Evolutionary conservation across 805 yeast genomes (phyloP), one percentile per base, ranked within the genome.

Genomic region (Kodamaea jinghongensis): DNA sequence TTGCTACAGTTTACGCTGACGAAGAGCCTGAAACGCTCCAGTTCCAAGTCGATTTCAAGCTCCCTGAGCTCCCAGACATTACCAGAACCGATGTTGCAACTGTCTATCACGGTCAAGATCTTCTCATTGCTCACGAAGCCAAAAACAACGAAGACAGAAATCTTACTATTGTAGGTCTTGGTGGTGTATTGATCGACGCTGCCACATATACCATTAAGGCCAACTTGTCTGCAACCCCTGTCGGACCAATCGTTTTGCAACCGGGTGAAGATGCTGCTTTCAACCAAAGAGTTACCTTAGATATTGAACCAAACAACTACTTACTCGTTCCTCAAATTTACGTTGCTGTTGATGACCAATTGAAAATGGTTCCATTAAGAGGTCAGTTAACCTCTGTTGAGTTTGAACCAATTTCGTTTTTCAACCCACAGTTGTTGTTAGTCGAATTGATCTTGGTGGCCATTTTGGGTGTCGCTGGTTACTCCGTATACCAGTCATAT

Each of bases 391-490:
- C 85, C 32, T 58, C 67, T 15, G 75, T 89, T 41, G 61, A 61
- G 8, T 96, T 88, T 51, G 75, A 74, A 27, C 74, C 81, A 41
- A 67, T 89, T 50, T 82, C 95, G 0, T 47, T 81, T 39, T 80
- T 83, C 63, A 78, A 85, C 56, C 93, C 90, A 10, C 79, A 81
- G 61, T 75, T 88, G 54, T 55, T 87, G 43, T 58, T 84, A 26
- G 74, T 84, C 48, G 83, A 80, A 56, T 37, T 78, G 11, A 5
- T 38, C 20, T 27, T 34, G n/a, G n/a, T 15, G 12, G 72, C 63
- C 15, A 58, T 81, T 13, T 38, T 81, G 20, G 80, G 67, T 37
- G 50, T 73, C 34, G 79, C 67, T n/a, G 39, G 30, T 31, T 83
- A 80, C 60, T 57, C 67, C 45, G 56, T 60, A 26, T 74, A 73